Conservation (phyloP, 345 rosid genomes). For the Dipteronia dyeriana region DNA sequence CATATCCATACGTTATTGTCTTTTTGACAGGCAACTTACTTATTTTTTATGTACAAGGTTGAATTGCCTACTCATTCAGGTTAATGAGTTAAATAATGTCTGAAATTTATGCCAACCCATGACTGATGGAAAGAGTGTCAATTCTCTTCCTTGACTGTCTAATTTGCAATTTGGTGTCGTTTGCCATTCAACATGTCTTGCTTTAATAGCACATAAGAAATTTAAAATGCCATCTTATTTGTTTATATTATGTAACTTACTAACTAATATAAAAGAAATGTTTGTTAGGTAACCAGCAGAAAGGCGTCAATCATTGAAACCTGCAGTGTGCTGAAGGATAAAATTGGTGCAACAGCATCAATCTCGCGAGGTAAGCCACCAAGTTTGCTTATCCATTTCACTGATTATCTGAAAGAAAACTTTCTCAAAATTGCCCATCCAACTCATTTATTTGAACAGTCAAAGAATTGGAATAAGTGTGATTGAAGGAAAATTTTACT, state of each 20-base stretch:
- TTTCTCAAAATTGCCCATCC: not conserved
- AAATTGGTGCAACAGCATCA: conserved; percentile 66
- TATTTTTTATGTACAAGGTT: not conserved
- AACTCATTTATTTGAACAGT: not conserved
- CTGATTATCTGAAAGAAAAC: not conserved
- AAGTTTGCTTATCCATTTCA: not conserved
- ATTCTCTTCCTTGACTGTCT: not conserved
- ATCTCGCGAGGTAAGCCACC: conserved; percentile 63
- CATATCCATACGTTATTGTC: not conserved
- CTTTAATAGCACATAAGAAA: not conserved
- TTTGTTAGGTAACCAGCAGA: conserved; percentile 73
- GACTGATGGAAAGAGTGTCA: not conserved
- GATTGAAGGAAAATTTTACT: conserved; percentile 6
- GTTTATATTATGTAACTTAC: conserved; percentile 31
- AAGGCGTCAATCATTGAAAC: conserved; percentile 78
- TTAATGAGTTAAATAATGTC: not conserved
- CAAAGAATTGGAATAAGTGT: not conserved
- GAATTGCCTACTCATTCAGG: not conserved
- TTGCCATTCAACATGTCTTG: not conserved
- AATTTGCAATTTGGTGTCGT: not conserved
- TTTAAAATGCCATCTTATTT: not conserved
- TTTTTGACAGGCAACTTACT: conserved; percentile 7
- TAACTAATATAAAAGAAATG: conserved; percentile 26
- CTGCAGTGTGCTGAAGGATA: conserved; percentile 64
- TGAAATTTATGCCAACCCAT: conserved; percentile 5